Percentiles rank a stretch among this genome's conserved stretches.
These are phyloP conservation scores for Yamadazyma triangularis DNA, from an alignment of 1,139 yeast species.

Conservation along the genomic window DNA sequence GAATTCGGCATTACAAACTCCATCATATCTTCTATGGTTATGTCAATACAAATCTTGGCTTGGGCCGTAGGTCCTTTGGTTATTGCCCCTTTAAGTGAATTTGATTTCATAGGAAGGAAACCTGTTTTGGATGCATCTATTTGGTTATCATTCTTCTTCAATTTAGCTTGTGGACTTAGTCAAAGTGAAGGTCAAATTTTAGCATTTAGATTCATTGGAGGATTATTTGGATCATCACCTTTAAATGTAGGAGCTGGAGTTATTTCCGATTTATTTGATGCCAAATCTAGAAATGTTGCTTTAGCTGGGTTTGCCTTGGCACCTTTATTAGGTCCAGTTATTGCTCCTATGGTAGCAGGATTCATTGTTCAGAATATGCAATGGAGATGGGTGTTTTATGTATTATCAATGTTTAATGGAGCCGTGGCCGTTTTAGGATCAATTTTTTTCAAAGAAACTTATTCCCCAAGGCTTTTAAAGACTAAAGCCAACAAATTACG, in stretches of 20 bases:
- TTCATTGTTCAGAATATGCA: conserved; percentile 43
- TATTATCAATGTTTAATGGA: conserved; percentile 39
- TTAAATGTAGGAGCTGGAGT: conserved; percentile 45
- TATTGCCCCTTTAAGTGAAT: conserved; percentile 44
- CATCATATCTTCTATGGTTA: conserved; percentile 33
- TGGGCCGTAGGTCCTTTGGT: conserved; percentile 46
- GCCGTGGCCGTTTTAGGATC: conserved; percentile 32
- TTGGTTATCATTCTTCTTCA: conserved; percentile 33
- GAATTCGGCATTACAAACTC: conserved; percentile 31
- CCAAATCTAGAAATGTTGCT: conserved; percentile 33
- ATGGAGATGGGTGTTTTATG: conserved; percentile 46
- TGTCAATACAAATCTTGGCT: conserved; percentile 42
- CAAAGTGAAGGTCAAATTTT: conserved; percentile 36
- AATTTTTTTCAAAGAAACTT: conserved; percentile 36
- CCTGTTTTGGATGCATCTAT: conserved; percentile 34
- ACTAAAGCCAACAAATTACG: conserved; percentile 28
- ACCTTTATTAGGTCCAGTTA: conserved; percentile 55
- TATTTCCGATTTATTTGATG: conserved; percentile 33
- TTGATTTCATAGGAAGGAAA: conserved; percentile 39
- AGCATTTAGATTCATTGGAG: conserved; percentile 37
- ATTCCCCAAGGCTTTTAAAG: conserved; percentile 34
- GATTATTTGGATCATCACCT: conserved; percentile 39
- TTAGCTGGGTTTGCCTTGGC: conserved; percentile 42
- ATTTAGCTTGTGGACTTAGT: conserved; percentile 39
- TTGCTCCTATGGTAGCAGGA: conserved; percentile 58